Conservation (phyloP, 495 filamentous ascomycete genomes). For the Gamarada debralockiae region DNA sequence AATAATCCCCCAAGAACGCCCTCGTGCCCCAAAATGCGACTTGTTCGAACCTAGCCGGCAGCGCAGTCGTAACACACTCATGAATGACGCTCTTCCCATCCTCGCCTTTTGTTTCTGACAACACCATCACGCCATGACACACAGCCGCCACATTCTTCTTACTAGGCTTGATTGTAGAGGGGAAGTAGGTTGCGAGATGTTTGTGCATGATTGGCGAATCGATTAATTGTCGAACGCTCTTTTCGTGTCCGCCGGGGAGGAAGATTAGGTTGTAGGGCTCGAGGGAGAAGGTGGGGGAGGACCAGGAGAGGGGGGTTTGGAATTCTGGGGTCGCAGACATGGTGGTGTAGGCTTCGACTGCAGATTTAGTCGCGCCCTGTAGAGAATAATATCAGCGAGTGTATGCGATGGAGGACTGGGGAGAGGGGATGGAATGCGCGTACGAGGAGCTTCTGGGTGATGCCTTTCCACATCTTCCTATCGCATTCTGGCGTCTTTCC, state of each 20-base stretch:
- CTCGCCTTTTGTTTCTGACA: constrained; percentile 33
- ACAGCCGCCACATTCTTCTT: constrained; percentile 44
- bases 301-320: constrained; percentile 41
- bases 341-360: constrained; percentile 35
- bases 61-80: constrained; percentile 44
- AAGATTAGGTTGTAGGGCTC: constrained; percentile 44
- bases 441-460: constrained; percentile 50
- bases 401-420: background rate
- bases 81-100: constrained; percentile 43
- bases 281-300: constrained; percentile 40
- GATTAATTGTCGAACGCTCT: constrained; percentile 46
- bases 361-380: constrained; percentile 43
- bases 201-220: constrained; percentile 45
- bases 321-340: constrained; percentile 42
- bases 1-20: constrained; percentile 49
- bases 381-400: background rate
- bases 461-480: constrained; percentile 46
- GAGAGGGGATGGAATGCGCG: constrained; percentile 2
- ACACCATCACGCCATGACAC: constrained; percentile 52
- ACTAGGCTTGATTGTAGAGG: constrained; percentile 40
- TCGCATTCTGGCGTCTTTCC: constrained; percentile 46
- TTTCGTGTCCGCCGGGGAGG: constrained; percentile 52
- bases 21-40: constrained; percentile 45
- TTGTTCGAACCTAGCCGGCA: constrained; percentile 48
- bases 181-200: constrained; percentile 44